Conservation (phyloP, 305 asterid genomes). For the Fraxinus angustifolia region DNA sequence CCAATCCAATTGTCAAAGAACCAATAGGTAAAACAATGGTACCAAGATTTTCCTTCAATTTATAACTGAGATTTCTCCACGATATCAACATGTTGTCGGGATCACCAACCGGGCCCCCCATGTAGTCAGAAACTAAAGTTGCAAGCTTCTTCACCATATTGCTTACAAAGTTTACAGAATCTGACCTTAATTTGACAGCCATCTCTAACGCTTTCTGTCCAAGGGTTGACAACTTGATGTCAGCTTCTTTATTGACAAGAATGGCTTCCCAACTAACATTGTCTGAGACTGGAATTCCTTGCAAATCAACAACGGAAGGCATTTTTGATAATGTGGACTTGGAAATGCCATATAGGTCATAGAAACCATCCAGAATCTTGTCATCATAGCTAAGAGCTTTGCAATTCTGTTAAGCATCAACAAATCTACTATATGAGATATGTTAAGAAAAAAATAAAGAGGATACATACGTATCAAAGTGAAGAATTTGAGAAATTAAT, state of each 20-base stretch:
- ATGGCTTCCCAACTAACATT: slow-evolving; percentile 82
- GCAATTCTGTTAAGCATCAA: slow-evolving; percentile 90
- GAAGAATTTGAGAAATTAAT: background rate
- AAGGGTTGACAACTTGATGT: slow-evolving; percentile 69
- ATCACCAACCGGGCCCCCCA: slow-evolving; percentile 93
- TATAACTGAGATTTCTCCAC: slow-evolving; percentile 66
- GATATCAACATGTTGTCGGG: slow-evolving; percentile 73
- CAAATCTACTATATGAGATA: slow-evolving; percentile 79
- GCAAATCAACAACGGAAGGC: slow-evolving; percentile 92
- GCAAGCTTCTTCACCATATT: slow-evolving; percentile 71
- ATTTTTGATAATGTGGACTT: slow-evolving; percentile 70
- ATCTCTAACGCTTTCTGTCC: slow-evolving; percentile 69
- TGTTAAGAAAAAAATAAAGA: slow-evolving; percentile 43
- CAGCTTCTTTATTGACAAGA: slow-evolving; percentile 73
- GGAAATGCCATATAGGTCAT: slow-evolving; percentile 74
- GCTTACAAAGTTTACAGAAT: slow-evolving; percentile 35
- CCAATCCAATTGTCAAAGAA: slow-evolving; percentile 76
- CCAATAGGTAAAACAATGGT: slow-evolving; percentile 96
- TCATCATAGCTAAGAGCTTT: slow-evolving; percentile 89
- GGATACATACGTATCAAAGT: slow-evolving; percentile 19
- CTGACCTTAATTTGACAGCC: slow-evolving; percentile 51
- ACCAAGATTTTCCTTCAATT: slow-evolving; percentile 58
- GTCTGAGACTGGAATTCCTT: slow-evolving; percentile 68
- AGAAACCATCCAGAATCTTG: slow-evolving; percentile 93
- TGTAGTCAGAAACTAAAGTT: slow-evolving; percentile 67